Evolutionary conservation across 768 basidiomycete species (phyloP).

Genomic region (Scleroderma citrinum): DNA sequence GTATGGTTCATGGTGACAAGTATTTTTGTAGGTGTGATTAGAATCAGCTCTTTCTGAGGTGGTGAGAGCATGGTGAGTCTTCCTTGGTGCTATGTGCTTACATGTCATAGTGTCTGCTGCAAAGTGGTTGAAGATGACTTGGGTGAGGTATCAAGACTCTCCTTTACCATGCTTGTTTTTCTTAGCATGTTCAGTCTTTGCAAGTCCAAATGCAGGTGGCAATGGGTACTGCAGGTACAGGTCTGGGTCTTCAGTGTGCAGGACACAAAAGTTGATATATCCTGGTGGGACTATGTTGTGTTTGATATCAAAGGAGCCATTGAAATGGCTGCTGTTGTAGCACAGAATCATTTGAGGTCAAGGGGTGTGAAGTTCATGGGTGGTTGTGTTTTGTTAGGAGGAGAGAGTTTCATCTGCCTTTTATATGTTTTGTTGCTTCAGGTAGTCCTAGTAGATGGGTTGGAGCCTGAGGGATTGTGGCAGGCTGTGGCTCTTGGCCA

Average conservation of each 20-base stretch:
- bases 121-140: not conserved
- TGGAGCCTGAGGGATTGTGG: not conserved
- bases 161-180: not conserved
- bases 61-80: not conserved
- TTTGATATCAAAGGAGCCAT: not conserved
- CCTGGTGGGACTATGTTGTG: not conserved
- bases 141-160: not conserved
- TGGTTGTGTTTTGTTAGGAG: not conserved
- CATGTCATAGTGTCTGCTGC: not conserved
- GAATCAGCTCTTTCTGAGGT: not conserved
- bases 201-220: not conserved
- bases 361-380: not conserved
- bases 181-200: not conserved
- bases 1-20: not conserved
- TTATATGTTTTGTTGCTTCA: not conserved
- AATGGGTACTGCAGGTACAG: not conserved
- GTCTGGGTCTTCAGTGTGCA: not conserved
- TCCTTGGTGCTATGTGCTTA: not conserved
- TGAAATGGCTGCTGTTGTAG: not conserved
- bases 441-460: not conserved
- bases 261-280: not conserved
- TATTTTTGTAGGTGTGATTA: no score
- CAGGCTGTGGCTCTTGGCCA: not conserved
- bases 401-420: not conserved
- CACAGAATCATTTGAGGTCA: not conserved